Evolutionary conservation across 441 rosid species (phyloP), one percentile per base, ranked within the genome.

Genomic region (Dalechampia spathulata): DNA sequence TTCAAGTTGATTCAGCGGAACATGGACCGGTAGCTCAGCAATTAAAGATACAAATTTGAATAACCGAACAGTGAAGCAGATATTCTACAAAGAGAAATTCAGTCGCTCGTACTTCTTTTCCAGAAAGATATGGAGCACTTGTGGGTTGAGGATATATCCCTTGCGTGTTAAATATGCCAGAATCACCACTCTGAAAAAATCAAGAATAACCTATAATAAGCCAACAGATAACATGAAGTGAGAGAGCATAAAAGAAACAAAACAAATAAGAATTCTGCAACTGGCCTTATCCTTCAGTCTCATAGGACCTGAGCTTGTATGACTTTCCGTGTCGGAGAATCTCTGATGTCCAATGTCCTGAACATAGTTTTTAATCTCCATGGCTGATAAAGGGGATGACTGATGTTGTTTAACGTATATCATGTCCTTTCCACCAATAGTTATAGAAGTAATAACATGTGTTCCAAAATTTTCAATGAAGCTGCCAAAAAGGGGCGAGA

Each of bases 111-210:
- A 86, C 87, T 78, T 83, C 87, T 79, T 78, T 83, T 25, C 84
- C 87, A 2, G 78, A 63, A 48, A 76, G 80, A 75, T 64, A 70
- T 17, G 78, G 69, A 2, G 73, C 75, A 63, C 60, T 73, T 1
- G 77, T 71, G 32, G 90, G 90, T 57, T 83, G 90, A 66, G 90
- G 90, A 74, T 86, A 81, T 71, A 86, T 71, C 65, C 93, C 94
- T 67, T 83, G 87, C 60, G 87, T 78, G 67, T 75, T 72, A 67
- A 85, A 82, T 54, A 82, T 64, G 49, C 83, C 79, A 54, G 87
- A 70, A 75, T 85, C 89, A 65, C 68, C 63, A 57, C 69, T 76
- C 90, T 83, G 77, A 42, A 51, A 32, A 61, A 32, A 32, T 64
- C 28, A 66, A 62, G 46, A 56, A 53, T 25, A 43, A 50, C 10